Evolutionary conservation across 225 moss, liverwort and hornwort genomes (phyloP), one percentile per base, ranked within the genome.

Genomic region (Thuidium tamariscinum): DNA sequence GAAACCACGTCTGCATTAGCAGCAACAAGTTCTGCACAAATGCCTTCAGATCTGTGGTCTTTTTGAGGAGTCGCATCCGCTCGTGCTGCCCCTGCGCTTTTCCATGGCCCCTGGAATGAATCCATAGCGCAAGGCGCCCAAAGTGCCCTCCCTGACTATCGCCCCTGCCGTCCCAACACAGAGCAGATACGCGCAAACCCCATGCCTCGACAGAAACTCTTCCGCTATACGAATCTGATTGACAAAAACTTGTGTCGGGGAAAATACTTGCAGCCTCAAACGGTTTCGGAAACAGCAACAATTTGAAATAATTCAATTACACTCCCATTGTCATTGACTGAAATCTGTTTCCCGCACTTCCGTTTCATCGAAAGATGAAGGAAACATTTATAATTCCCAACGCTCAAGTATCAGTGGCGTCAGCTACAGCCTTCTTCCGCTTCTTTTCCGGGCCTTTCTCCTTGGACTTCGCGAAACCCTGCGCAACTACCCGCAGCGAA

Each of bases 21-120:
- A 92, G 86, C 34, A 95, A 89, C 84, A 96, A 90, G 80, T 95
- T 95, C 78, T 94, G 95, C 82, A 98, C 97, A 49, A 94, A 94
- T 14, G 94, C 94, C 71, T 91, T 93, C 57, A 98, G 88, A 85
- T 95, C 95, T 29, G 95, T 95, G 44, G 95, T 95, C 76, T 90
- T 94, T 25, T 80, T 91, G 95, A 16, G 89, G 76, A 23, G 88
- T 89, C 4, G 88, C 93, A 48, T 93, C 87, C 10, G 72, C 83
- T 55, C 83, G 68, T 87, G 88, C 72, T 81, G 70, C n/a, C 66
- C 55, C 61, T 93, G 94, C 77, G 86, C 48, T 59, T 92, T 93
- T 26, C 87, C 89, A 54, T 84, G 72, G 19, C 75, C 82, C 18
- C 81, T 83, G 51, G 84, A 73, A 71, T 78, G 82, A 81, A 64